Percentiles rank a stretch among this genome's conserved stretches.
phyloP scores from a whole-genome alignment of 371 early-diverging fungal species.

The Saksenaea vasiformis region DNA sequence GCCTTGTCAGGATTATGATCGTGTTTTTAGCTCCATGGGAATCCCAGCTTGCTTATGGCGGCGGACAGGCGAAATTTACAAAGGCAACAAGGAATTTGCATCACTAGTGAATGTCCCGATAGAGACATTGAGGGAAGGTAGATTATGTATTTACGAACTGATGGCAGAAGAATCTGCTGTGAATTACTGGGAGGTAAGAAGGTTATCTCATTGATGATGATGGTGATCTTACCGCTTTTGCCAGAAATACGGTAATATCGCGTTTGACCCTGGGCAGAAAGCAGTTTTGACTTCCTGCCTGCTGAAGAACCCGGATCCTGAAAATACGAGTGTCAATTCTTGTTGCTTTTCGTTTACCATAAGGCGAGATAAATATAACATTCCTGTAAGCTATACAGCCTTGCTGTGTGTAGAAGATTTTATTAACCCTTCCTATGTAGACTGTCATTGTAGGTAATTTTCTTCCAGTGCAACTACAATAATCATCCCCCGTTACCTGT shows the following conservation, averaged over 20 bases:
- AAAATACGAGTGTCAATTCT: slow-evolving; percentile 59
- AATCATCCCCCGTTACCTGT: slow-evolving; percentile 2
- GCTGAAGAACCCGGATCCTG: slow-evolving; percentile 61
- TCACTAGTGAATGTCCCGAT: slow-evolving; percentile 80
- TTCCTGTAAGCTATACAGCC: slow-evolving; percentile 46
- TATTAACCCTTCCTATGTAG: slow-evolving; percentile 18
- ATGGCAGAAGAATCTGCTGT: slow-evolving; percentile 92
- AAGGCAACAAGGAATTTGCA: slow-evolving; percentile 93
- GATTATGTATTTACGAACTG: slow-evolving; percentile 87
- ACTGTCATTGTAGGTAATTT: slow-evolving; percentile 86
- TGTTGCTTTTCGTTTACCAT: slow-evolving; percentile 95
- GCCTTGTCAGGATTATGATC: slow-evolving; percentile 79
- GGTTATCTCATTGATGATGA: background rate
- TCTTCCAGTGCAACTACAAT: slow-evolving; percentile 62
- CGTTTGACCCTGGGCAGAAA: slow-evolving; percentile 94
- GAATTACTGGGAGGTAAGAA: slow-evolving; percentile 79
- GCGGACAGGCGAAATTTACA: slow-evolving; percentile 94
- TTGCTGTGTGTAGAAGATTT: background rate
- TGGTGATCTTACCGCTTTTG: slow-evolving; percentile 2
- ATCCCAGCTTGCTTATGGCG: slow-evolving; percentile 94
- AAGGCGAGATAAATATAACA: slow-evolving; percentile 88
- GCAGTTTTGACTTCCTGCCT: slow-evolving; percentile 90
- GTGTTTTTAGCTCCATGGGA: slow-evolving; percentile 92
- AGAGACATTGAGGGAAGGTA: slow-evolving; percentile 74
- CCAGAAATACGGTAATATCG: slow-evolving; percentile 92